Percentiles rank a stretch among this genome's conserved stretches.
These are phyloP conservation scores for Phlegmacium glaucopus DNA, from an alignment of 768 basidiomycete genomes.

Conservation along the genomic window DNA sequence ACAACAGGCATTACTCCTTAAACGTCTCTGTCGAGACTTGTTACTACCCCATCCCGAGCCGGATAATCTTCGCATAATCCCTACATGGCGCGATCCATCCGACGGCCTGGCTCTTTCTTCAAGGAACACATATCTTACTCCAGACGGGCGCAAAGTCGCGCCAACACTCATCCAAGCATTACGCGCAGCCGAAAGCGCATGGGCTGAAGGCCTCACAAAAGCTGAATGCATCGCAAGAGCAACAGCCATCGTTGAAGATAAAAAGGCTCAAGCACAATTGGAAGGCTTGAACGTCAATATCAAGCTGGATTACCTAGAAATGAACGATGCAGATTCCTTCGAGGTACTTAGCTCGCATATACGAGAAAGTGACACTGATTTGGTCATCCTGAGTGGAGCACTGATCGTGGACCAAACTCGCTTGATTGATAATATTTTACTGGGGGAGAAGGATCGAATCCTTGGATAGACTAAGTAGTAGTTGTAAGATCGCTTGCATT, in stretches of 20 bases:
- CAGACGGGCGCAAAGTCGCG: constrained; percentile 60
- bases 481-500: not conserved
- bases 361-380: constrained; percentile 26
- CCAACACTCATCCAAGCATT: constrained; percentile 72
- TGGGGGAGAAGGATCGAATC: constrained; percentile 49
- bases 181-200: constrained; percentile 48
- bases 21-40: constrained; percentile 74
- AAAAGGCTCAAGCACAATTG: constrained; percentile 24
- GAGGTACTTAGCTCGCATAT: constrained; percentile 44
- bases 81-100: constrained; percentile 67
- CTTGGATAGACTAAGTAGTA: constrained; percentile 20
- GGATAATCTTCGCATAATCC: constrained; percentile 78
- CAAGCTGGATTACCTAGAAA: constrained; percentile 79
- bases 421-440: constrained; percentile 88
- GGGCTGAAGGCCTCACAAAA: constrained; percentile 51
- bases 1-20: constrained; percentile 88
- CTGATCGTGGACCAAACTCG: constrained; percentile 84
- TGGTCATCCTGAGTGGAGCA: constrained; percentile 80
- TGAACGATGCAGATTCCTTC: constrained; percentile 81
- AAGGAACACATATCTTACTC: constrained; percentile 79
- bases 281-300: constrained; percentile 46
- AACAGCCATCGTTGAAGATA: constrained; percentile 33
- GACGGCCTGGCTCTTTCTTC: constrained; percentile 86
- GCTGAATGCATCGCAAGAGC: constrained; percentile 46
- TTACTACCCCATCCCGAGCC: constrained; percentile 75